A percentile compares a stretch with the other conserved stretches of the same genome.
These are phyloP conservation scores for Leptographium lundbergii DNA, from an alignment of 2,329 filamentous ascomycete species.

Conservation along the genomic window DNA sequence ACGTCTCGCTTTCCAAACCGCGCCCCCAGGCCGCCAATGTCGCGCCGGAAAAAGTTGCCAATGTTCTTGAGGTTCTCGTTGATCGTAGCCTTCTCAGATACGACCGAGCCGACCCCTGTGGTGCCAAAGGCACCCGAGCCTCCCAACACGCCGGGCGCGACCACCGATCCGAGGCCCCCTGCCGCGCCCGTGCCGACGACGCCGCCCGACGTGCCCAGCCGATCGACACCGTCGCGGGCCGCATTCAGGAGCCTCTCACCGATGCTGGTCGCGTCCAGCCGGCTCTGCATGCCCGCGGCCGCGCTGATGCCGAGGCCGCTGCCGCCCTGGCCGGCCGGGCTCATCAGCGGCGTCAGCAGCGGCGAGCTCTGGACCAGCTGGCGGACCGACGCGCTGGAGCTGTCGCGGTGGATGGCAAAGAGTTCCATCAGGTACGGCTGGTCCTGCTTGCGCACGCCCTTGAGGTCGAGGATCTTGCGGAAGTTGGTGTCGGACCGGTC, in stretches of 20 bases:
- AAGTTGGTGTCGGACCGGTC: conserved; percentile 93
- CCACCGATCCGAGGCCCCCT: conserved; percentile 6
- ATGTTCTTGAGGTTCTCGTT: conserved; percentile 94
- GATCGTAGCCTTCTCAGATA: conserved; percentile 50
- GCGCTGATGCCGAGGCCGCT: conserved; percentile 21
- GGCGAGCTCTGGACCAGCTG: conserved; percentile 59
- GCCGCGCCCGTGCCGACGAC: conserved; percentile 18
- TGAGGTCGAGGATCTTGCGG: conserved; percentile 88
- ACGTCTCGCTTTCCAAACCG: conserved; percentile 55
- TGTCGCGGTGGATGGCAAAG: conserved; percentile 68
- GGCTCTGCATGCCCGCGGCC: conserved; percentile 11
- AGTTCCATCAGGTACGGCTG: conserved; percentile 75
- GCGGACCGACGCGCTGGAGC: conserved; percentile 48
- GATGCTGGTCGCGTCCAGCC: conserved; percentile 35
- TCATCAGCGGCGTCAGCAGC: conserved; percentile 55
- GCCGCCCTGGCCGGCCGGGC: conserved; percentile 24
- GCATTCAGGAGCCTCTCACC: conserved; percentile 83
- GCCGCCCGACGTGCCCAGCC: conserved; percentile 45
- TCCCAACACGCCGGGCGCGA: not conserved
- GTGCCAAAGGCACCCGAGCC: conserved; percentile 45
- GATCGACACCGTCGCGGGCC: conserved; percentile 70
- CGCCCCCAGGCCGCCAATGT: conserved; percentile 64
- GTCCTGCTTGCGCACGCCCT: conserved; percentile 78
- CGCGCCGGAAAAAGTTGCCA: conserved; percentile 88
- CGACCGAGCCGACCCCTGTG: conserved; percentile 17